These are phyloP conservation scores for Cryptococcus neoformans DNA, from an alignment of 1,284 basidiomycete genomes.

Conservation along the genomic window DNA sequence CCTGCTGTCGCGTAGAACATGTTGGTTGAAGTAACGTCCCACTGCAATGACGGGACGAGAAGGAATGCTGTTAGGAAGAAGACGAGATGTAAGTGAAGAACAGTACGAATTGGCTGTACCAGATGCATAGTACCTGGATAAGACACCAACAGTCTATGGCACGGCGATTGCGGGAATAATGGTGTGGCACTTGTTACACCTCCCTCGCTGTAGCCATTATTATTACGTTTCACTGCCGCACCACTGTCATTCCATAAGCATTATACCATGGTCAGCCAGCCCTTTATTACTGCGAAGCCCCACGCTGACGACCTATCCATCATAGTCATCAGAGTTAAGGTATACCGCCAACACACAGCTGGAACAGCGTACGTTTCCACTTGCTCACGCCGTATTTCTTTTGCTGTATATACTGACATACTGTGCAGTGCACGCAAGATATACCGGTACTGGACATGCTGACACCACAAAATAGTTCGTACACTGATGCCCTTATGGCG, in stretches of 20 bases:
- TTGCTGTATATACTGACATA: neutral
- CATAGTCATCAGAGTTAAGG: slow-evolving; percentile 66
- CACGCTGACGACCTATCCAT: neutral
- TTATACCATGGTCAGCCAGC: too few relatives aligned
- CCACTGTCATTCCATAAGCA: too few relatives aligned
- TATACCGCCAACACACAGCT: slow-evolving; percentile 93
- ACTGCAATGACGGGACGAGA: neutral
- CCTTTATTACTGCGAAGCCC: too few relatives aligned
- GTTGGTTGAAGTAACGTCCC: neutral
- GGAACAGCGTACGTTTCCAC: slow-evolving; percentile 69
- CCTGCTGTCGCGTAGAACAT: slow-evolving; percentile 46
- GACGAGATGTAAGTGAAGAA: neutral
- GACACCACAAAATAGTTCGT: slow-evolving; percentile 90
- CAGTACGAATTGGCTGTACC: neutral
- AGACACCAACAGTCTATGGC: too few relatives aligned
- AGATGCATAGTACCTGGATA: neutral
- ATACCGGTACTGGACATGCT: slow-evolving; percentile 92
- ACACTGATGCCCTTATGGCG: neutral
- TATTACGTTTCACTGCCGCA: too few relatives aligned
- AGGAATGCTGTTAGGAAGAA: neutral
- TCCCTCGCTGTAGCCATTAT: too few relatives aligned
- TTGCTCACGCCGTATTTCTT: too few relatives aligned
- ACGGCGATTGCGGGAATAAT: too few relatives aligned
- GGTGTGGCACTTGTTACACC: too few relatives aligned
- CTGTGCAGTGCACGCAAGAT: slow-evolving; percentile 80